These are phyloP conservation scores for Candida buenavistaensis DNA, from an alignment of 1,139 yeast species.

Conservation along the genomic window DNA sequence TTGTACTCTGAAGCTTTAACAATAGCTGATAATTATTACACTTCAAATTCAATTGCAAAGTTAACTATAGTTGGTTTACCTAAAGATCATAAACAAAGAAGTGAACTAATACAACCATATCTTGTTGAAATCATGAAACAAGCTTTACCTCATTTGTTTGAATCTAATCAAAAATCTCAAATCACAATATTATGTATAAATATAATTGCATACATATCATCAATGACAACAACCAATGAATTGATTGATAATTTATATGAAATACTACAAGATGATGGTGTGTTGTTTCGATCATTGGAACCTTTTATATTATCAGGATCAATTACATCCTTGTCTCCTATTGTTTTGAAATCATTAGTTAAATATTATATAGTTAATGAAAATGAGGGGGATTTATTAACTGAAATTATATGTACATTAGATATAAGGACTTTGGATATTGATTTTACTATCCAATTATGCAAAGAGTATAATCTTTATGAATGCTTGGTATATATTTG, in stretches of 20 bases:
- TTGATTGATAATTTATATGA: constrained; percentile 59
- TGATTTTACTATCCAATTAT: constrained; percentile 64
- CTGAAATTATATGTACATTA: constrained; percentile 64
- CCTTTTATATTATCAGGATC: constrained; percentile 48
- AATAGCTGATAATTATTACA: constrained; percentile 54
- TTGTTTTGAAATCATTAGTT: constrained; percentile 60
- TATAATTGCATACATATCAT: constrained; percentile 20
- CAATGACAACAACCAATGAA: constrained; percentile 18
- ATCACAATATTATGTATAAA: constrained; percentile 11
- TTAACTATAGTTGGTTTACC: constrained; percentile 57
- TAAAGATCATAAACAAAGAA: constrained; percentile 38
- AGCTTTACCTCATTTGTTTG: constrained; percentile 44
- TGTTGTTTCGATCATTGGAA: constrained; percentile 54
- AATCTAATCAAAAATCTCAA: constrained; percentile 7
- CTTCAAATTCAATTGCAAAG: constrained; percentile 44
- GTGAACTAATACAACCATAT: constrained; percentile 51
- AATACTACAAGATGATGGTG: constrained; percentile 27
- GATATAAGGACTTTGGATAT: constrained; percentile 70
- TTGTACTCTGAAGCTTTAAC: constrained; percentile 57
- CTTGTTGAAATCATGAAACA: constrained; percentile 57
- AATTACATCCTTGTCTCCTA: constrained; percentile 57
- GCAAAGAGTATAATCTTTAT: constrained; percentile 51
- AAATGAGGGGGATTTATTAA: constrained; percentile 47
- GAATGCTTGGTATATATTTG: constrained; percentile 70
- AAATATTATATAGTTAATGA: constrained; percentile 39